These are phyloP conservation scores for Stephania japonica DNA, from an alignment of 164 flowering plant species.

Conservation along the genomic window DNA sequence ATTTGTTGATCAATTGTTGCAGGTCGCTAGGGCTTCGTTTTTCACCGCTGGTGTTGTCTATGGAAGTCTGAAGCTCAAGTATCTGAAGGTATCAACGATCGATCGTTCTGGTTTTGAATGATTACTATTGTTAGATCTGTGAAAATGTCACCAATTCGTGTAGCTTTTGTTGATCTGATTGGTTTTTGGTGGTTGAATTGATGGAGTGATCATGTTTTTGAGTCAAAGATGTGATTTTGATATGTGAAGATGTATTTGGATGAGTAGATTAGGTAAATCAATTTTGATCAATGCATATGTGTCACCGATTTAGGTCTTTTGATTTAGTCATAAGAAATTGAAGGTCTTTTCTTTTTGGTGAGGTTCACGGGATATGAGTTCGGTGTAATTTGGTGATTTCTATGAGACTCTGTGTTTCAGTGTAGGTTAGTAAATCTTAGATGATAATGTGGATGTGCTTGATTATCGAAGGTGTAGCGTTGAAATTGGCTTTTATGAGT, in stretches of 20 bases:
- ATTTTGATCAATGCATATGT: not conserved
- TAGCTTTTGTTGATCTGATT: not conserved
- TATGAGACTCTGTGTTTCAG: not conserved
- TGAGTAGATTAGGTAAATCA: not conserved
- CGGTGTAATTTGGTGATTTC: not conserved
- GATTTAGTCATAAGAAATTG: not conserved
- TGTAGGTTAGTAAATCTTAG: not conserved
- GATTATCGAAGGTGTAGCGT: not conserved
- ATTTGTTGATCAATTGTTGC: not conserved
- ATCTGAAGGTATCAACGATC: conserved; percentile 32
- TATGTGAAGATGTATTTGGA: not conserved
- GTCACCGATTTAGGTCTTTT: not conserved
- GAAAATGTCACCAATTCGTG: not conserved
- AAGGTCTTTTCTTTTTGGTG: too few species aligned
- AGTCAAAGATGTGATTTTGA: not conserved
- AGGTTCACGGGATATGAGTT: not conserved
- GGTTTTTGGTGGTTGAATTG: not conserved
- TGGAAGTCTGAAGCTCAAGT: conserved; percentile 39
- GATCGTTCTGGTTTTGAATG: not conserved
- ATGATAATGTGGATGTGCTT: not conserved
- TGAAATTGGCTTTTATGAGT: not conserved
- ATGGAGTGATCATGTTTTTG: not conserved
- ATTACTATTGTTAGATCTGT: not conserved
- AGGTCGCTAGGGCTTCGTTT: conserved; percentile 50
- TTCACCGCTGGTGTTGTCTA: conserved; percentile 37